Percentiles rank a stretch among this genome's conserved stretches.
phyloP scores from a whole-genome alignment of 768 basidiomycete genomes.

The Amanita inopinata region DNA sequence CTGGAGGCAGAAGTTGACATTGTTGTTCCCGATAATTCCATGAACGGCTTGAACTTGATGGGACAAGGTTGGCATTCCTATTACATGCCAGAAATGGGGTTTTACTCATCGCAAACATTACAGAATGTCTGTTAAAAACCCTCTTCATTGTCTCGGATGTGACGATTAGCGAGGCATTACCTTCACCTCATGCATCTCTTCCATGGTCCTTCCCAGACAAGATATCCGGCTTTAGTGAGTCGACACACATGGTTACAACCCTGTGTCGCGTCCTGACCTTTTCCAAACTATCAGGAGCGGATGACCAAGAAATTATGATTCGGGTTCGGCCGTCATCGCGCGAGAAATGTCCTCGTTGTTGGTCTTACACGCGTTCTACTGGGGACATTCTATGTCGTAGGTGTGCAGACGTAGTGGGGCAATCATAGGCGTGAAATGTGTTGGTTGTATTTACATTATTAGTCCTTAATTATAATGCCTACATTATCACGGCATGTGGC shows the following conservation, averaged over 20 bases:
- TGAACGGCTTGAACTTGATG: constrained; percentile 32
- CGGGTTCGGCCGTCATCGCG: constrained; percentile 50
- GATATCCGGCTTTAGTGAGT: constrained; percentile 35
- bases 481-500: too few species aligned
- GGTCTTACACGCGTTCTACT: constrained; percentile 57
- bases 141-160: constrained; percentile 80
- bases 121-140: constrained; percentile 57
- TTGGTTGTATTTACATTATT: too few species aligned
- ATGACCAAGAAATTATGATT: constrained; percentile 31
- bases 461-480: too few species aligned
- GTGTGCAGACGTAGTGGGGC: constrained; percentile 32
- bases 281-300: constrained; percentile 9
- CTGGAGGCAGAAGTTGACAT: constrained; percentile 71
- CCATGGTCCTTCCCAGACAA: constrained; percentile 42
- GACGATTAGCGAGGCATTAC: constrained; percentile 36
- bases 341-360: constrained; percentile 85
- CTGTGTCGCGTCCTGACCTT: not conserved
- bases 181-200: constrained; percentile 27
- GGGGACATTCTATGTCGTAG: constrained; percentile 53
- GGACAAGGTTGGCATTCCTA: constrained; percentile 21
- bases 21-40: constrained; percentile 31
- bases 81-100: not conserved
- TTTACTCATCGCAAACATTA: not conserved
- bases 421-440: too few species aligned
- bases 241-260: not conserved